These are phyloP conservation scores for Fusarium sp. DNA, from an alignment of 2,329 filamentous ascomycete genomes.

Conservation along the genomic window DNA sequence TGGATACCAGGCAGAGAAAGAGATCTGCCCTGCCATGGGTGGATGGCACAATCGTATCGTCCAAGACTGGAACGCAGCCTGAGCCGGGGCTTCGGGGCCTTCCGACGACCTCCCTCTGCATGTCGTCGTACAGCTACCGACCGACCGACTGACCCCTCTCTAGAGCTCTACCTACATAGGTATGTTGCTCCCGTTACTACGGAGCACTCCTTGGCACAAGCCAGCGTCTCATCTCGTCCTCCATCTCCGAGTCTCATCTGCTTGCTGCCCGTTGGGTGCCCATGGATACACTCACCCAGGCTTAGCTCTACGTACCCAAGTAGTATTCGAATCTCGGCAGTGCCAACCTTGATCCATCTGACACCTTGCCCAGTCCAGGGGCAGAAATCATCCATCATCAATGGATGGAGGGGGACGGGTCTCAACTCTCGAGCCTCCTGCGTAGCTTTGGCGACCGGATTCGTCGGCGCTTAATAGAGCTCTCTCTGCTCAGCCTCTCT, in stretches of 20 bases:
- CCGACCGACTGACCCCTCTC: not conserved
- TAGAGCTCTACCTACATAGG: not conserved
- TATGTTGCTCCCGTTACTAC: slow-evolving; percentile 23
- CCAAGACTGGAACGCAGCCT: slow-evolving; percentile 30
- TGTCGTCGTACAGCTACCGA: slow-evolving; percentile 1
- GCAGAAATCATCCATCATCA: not conserved
- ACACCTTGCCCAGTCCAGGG: slow-evolving; percentile 7
- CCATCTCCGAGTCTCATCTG: slow-evolving; percentile 32
- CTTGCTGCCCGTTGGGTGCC: slow-evolving; percentile 39
- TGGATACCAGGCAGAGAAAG: slow-evolving; percentile 1
- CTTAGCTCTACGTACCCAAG: not conserved
- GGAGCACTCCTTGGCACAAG: slow-evolving; percentile 25
- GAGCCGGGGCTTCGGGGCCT: slow-evolving; percentile 18
- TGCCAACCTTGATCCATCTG: slow-evolving; percentile 12
- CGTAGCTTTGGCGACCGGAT: slow-evolving; percentile 29
- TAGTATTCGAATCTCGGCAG: not conserved
- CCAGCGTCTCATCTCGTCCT: slow-evolving; percentile 35
- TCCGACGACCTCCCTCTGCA: slow-evolving; percentile 14
- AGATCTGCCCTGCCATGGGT: slow-evolving; percentile 2
- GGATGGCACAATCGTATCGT: slow-evolving; percentile 9
- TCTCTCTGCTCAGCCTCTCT: slow-evolving; percentile 37
- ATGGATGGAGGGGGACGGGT: slow-evolving; percentile 8
- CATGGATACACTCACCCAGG: slow-evolving; percentile 27
- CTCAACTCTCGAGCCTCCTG: slow-evolving; percentile 22
- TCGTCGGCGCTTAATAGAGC: slow-evolving; percentile 33